phyloP scores from a whole-genome alignment of 257 asterid genomes.

The Hygrophila difformis region DNA sequence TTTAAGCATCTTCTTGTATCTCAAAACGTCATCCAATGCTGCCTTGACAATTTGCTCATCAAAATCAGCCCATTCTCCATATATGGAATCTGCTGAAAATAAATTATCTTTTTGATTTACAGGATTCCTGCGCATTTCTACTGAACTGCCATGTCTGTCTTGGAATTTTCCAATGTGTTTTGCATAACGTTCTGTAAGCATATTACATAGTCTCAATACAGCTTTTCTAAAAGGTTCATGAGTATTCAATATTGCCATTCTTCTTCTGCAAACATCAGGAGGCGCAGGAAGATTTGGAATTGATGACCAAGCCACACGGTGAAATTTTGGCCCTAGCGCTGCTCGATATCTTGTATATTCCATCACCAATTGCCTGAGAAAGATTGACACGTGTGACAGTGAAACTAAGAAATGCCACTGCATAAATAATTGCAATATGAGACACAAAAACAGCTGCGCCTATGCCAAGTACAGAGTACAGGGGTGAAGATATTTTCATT shows the following conservation, averaged over 20 bases:
- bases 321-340: slow-evolving; percentile 68
- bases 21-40: slow-evolving; percentile 61
- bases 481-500: slow-evolving; percentile 9
- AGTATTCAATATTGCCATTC: slow-evolving; percentile 63
- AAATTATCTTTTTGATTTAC: slow-evolving; percentile 20
- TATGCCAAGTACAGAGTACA: slow-evolving; percentile 10
- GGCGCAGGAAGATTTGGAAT: slow-evolving; percentile 80
- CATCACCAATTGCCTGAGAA: slow-evolving; percentile 66
- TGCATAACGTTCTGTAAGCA: slow-evolving; percentile 59
- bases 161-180: slow-evolving; percentile 49
- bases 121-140: slow-evolving; percentile 25
- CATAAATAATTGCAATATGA: no score
- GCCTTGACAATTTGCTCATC: slow-evolving; percentile 46
- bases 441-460: neutral
- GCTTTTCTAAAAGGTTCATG: slow-evolving; percentile 49
- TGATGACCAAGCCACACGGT: slow-evolving; percentile 68
- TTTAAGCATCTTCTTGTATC: slow-evolving; percentile 45
- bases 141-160: slow-evolving; percentile 32
- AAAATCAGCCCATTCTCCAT: slow-evolving; percentile 69
- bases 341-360: slow-evolving; percentile 77
- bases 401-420: slow-evolving; percentile 6
- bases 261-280: slow-evolving; percentile 69
- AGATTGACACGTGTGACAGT: slow-evolving; percentile 17
- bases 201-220: slow-evolving; percentile 57
- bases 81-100: slow-evolving; percentile 15